These are phyloP conservation scores for Onygena corvina DNA, from an alignment of 2,329 filamentous ascomycete species.

Conservation along the genomic window DNA sequence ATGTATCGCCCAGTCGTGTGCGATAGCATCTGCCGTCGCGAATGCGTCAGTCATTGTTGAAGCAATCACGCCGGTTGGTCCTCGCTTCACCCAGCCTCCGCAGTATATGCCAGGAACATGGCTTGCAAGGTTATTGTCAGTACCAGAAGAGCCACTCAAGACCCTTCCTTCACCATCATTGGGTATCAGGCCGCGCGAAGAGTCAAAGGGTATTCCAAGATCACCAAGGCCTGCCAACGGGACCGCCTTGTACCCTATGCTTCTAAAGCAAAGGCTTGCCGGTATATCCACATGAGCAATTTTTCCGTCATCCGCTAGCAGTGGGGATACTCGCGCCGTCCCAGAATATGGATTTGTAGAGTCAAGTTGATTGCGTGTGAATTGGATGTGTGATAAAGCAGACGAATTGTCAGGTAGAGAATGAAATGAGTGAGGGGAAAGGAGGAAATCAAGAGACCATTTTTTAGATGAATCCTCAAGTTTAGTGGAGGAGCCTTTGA, in stretches of 20 bases:
- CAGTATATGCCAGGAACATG: constrained; percentile 69
- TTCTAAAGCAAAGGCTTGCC: constrained; percentile 69
- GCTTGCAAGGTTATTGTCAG: constrained; percentile 15
- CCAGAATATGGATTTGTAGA: constrained; percentile 43
- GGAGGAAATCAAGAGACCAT: constrained; percentile 77
- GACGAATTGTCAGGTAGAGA: constrained; percentile 36
- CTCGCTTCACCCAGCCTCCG: constrained; percentile 90
- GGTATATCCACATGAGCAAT: constrained; percentile 30
- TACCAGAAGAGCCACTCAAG: constrained; percentile 27
- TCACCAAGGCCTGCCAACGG: constrained; percentile 62
- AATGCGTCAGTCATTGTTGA: constrained; percentile 95
- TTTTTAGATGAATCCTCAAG: constrained; percentile 45
- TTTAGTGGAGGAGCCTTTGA: constrained; percentile 55
- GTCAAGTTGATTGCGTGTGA: constrained; percentile 44
- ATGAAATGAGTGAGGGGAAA: constrained; percentile 62
- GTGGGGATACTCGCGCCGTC: constrained; percentile 33
- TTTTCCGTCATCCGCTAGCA: constrained; percentile 17
- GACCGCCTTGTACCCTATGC: constrained; percentile 85
- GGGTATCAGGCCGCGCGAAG: constrained; percentile 58
- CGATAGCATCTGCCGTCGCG: constrained; percentile 70
- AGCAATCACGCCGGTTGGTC: constrained; percentile 89
- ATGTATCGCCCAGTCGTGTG: constrained; percentile 54
- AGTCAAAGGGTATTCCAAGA: constrained; percentile 67
- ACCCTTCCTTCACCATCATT: constrained; percentile 75
- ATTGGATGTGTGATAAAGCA: constrained; percentile 53